Evolutionary conservation across 345 rosid species (phyloP), one percentile per base, ranked within the genome.

Genomic region (Populus tremula): DNA sequence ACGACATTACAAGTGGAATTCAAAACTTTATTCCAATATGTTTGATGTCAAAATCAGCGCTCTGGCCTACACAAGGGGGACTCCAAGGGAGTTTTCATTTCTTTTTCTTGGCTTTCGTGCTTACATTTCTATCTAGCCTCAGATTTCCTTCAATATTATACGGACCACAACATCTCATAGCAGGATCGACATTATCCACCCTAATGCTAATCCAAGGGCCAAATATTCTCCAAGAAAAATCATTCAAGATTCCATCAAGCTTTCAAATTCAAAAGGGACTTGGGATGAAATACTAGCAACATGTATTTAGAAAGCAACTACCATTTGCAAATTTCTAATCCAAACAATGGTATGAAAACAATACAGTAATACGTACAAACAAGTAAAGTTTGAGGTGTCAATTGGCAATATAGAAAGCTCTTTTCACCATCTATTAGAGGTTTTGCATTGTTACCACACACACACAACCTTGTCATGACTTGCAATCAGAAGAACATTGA

Each of bases 111-210:
- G 70, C 50, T 76, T 62, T 75, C 62, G 67, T 43, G 66, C 49
- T 68, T 79, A 43, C 49, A 71, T 29, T 73, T 16, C 62, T 12
- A 73, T 65, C 69, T 72, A 59, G 36, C 67, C 79, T 50, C 39
- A 69, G 16, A 9, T n/a, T 43, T 50, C 23, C 38, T 20, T 53
- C 65, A 14, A 41, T 70, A 3, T 11, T 27, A 8, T 70, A 25
- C 47, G 83, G 87, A 77, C 83, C 85, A 77, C 82, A 29, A 31
- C 66, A 23, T 41, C 82, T 77, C 12, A 68, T 2, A 9, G 63
- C 73, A 79, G 79, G 77, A 79, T 83, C 81, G 72, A 14, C 36
- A 39, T 67, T 67, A 71, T 80, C 85, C 47, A 54, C 38, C 56
- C 65, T 6, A 68, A 25, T 38, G 72, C 76, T 47, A 31, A 47